phyloP scores from a whole-genome alignment of 208 protist species.

The Leishmania major region DNA sequence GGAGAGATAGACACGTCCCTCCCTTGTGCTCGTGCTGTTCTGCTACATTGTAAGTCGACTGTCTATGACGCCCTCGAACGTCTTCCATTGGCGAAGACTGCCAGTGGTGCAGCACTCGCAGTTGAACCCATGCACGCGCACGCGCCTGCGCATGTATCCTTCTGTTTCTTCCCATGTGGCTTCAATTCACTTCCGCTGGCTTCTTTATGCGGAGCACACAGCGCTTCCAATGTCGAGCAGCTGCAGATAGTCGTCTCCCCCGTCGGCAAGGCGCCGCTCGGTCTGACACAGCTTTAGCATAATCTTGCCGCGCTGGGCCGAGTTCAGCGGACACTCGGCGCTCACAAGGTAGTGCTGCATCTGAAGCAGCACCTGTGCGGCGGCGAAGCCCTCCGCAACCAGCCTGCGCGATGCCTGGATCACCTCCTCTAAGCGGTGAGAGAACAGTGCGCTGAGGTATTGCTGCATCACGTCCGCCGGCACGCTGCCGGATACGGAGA shows the following conservation, averaged over 20 bases:
- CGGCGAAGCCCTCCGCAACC: constrained; percentile 75
- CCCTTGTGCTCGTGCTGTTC: background rate
- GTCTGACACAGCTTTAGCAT: constrained; percentile 82
- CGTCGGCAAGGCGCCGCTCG: constrained; percentile 78
- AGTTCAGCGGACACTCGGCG: constrained; percentile 58
- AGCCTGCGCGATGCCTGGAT: constrained; percentile 57
- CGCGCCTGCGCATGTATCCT: background rate
- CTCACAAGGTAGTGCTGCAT: constrained; percentile 78
- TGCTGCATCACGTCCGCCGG: constrained; percentile 55
- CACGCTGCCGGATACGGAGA: constrained; percentile 84
- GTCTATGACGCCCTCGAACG: background rate
- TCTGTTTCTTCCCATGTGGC: too few species aligned
- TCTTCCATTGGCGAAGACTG: background rate
- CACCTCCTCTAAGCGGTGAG: constrained; percentile 57
- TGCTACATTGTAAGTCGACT: background rate
- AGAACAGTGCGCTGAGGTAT: constrained; percentile 65
- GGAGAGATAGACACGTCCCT: background rate
- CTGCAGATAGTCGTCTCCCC: constrained; percentile 87
- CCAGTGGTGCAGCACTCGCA: background rate
- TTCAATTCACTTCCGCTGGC: background rate
- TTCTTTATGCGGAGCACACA: constrained; percentile 32
- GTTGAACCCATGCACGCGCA: background rate
- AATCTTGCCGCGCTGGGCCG: constrained; percentile 53
- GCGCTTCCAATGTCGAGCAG: constrained; percentile 80
- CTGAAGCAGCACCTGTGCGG: constrained; percentile 73